Base-by-base conservation (phyloP, 495 filamentous ascomycete genomes). In the Penicillium cinerascens region DNA sequence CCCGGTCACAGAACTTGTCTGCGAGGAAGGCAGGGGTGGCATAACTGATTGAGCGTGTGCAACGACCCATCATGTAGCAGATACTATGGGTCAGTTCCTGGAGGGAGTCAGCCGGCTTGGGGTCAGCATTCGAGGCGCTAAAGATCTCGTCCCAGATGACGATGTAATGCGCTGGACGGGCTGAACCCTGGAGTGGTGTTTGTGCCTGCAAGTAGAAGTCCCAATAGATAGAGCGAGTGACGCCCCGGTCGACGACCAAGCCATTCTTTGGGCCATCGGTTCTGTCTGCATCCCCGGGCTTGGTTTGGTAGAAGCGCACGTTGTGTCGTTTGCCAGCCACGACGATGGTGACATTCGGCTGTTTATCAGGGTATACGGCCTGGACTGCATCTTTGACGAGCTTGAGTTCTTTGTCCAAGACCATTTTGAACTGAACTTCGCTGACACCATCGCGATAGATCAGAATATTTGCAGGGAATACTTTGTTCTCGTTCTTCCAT, bases 361-460 rank as follows among this genome's bases (percentile, higher is more conserved):
- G 42, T 2, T 44, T 45, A 1, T 55, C 43, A 17, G 68, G 71
- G 59, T 86, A 87, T 7, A 73, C 48, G 16, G 61, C 41, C 9
- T 64, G 25, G 63, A 84, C 87, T 2, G 87, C 88, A 3, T 70
- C 44, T 1, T 78, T 65, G 6, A 93, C 70, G 4, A 57, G 49
- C 0, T 70, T 69, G 3, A 86, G 66, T 57, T 86, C 83, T 13
- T 68, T 38, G 0, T 57, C 45, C n/a, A 82, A 54, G 2, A 92
- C 80, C 21, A 66, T 67, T 0, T 66, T 25, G 62, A 86, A 93
- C 56, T 92, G 86, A 1, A 88, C 83, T 61, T 96, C 91, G 4
- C 86, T 89, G 0, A 96, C 87, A 36, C 91, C 91, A 65, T 96
- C 91, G 39, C 91, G 84, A 69, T 87, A 96, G 39, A 95, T 78